A percentile compares a stretch with the other conserved stretches of the same genome.
phyloP scores from a whole-genome alignment of 208 protist species.

The Crithidia fasciculata region DNA sequence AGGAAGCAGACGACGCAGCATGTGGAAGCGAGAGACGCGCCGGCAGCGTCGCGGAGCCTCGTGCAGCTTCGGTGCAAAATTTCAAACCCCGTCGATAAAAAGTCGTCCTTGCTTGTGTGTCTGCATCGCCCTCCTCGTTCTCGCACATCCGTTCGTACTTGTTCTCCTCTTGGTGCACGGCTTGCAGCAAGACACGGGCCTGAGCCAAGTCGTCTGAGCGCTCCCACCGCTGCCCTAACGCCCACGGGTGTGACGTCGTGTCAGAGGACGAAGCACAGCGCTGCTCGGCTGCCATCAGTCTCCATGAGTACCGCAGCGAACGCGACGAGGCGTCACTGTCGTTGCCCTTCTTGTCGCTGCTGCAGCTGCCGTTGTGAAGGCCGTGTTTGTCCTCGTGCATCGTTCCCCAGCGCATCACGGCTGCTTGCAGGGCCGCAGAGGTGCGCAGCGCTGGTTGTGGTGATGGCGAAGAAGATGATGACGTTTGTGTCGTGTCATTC shows the following conservation, averaged over 20 bases:
- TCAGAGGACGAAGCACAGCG: neutral
- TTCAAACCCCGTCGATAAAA: neutral
- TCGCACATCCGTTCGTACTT: neutral
- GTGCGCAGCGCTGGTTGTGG: neutral
- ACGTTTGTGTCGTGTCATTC: neutral
- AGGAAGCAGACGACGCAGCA: neutral
- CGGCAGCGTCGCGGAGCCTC: neutral
- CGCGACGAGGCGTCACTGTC: neutral
- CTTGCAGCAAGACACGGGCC: slow-evolving; percentile 15
- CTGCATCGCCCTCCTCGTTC: neutral
- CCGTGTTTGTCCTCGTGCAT: neutral
- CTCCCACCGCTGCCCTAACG: slow-evolving; percentile 26
- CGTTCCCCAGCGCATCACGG: slow-evolving; percentile 17
- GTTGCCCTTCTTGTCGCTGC: no score
- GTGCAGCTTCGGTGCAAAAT: slow-evolving; percentile 1
- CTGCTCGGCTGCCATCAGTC: slow-evolving; percentile 15
- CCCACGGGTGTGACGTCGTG: neutral
- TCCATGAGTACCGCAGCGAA: slow-evolving; percentile 21
- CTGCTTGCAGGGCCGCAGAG: slow-evolving; percentile 13
- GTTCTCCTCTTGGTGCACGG: neutral
- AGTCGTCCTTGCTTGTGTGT: neutral
- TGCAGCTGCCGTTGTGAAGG: neutral
- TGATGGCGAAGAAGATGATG: neutral
- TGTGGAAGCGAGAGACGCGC: neutral
- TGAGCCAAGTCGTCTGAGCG: slow-evolving; percentile 24